Evolutionary conservation across 768 basidiomycete genomes (phyloP).

Genomic region (Lactifluus hygrophoroides): DNA sequence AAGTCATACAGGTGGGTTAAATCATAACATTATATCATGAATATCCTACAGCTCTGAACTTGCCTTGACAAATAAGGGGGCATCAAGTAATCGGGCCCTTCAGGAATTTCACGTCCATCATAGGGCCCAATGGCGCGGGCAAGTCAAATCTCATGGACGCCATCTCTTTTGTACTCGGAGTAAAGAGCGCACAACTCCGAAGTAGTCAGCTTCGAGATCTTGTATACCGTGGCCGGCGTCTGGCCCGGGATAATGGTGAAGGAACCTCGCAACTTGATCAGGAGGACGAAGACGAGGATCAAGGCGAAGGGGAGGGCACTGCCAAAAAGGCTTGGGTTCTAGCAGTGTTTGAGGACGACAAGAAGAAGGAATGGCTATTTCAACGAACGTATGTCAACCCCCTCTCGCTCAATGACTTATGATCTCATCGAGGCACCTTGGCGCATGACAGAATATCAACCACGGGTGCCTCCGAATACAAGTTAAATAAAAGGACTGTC

Average conservation of each 20-base stretch:
- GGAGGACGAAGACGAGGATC: conserved; percentile 39
- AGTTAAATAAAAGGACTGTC: conserved; percentile 70
- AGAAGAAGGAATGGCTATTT: conserved; percentile 81
- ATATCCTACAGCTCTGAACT: background rate
- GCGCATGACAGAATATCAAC: conserved; percentile 64
- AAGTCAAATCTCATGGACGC: conserved; percentile 99
- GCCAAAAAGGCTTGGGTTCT: conserved; percentile 95
- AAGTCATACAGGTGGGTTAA: conserved; percentile 74
- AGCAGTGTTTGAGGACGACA: conserved; percentile 75
- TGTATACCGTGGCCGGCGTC: conserved; percentile 83
- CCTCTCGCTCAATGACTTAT: background rate
- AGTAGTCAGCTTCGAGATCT: conserved; percentile 93
- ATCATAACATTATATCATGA: conserved; percentile 3
- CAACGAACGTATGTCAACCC: conserved; percentile 68
- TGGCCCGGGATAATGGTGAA: conserved; percentile 43
- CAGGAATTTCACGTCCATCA: conserved; percentile 88
- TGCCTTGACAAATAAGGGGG: conserved; percentile 35
- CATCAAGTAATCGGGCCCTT: conserved; percentile 88
- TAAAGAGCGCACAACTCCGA: conserved; percentile 87
- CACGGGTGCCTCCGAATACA: conserved; percentile 85
- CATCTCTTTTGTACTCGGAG: conserved; percentile 96
- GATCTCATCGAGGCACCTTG: background rate
- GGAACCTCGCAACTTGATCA: conserved; percentile 31
- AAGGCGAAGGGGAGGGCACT: conserved; percentile 61
- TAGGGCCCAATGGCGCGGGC: conserved; percentile 98